phyloP scores from a whole-genome alignment of 2,329 filamentous ascomycete species.

The Fusarium incarnatum region DNA sequence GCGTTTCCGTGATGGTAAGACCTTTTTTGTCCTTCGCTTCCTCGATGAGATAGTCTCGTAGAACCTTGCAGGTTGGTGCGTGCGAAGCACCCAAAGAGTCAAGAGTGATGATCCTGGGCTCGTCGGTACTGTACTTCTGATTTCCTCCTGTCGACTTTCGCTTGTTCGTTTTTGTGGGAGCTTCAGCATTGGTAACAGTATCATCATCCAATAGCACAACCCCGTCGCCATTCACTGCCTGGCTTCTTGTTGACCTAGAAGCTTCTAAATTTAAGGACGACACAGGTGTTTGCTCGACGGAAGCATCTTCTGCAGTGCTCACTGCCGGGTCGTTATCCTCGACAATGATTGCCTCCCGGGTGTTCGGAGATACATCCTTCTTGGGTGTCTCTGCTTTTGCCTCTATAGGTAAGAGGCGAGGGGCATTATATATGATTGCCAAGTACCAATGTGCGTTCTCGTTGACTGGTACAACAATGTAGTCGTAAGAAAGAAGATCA shows the following conservation, averaged over 20 bases:
- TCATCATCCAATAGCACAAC: slow-evolving; percentile 6
- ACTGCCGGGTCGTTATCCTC: slow-evolving; percentile 23
- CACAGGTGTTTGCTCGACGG: slow-evolving; percentile 38
- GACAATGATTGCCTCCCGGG: slow-evolving; percentile 28
- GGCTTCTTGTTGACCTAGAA: slow-evolving; percentile 13
- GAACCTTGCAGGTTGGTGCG: slow-evolving; percentile 69
- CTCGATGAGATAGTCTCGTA: slow-evolving; percentile 81
- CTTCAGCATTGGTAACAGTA: neutral
- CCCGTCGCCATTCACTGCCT: slow-evolving; percentile 5
- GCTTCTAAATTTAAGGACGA: slow-evolving; percentile 43
- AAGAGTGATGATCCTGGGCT: slow-evolving; percentile 83
- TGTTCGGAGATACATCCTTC: slow-evolving; percentile 13
- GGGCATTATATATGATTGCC: slow-evolving; percentile 92
- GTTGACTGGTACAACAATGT: slow-evolving; percentile 92
- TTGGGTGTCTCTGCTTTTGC: slow-evolving; percentile 1
- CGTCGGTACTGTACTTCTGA: slow-evolving; percentile 56
- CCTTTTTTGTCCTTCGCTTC: slow-evolving; percentile 75
- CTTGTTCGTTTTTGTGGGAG: slow-evolving; percentile 20
- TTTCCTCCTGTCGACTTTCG: slow-evolving; percentile 29
- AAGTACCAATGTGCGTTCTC: slow-evolving; percentile 92
- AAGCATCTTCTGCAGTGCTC: slow-evolving; percentile 23
- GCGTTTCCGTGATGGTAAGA: slow-evolving; percentile 53
- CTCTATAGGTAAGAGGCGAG: slow-evolving; percentile 63
- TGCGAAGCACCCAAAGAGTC: slow-evolving; percentile 83
- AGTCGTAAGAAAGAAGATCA: slow-evolving; percentile 87